These are phyloP conservation scores for Colletotrichum phormii DNA, from an alignment of 2,329 filamentous ascomycete species.

Conservation along the genomic window DNA sequence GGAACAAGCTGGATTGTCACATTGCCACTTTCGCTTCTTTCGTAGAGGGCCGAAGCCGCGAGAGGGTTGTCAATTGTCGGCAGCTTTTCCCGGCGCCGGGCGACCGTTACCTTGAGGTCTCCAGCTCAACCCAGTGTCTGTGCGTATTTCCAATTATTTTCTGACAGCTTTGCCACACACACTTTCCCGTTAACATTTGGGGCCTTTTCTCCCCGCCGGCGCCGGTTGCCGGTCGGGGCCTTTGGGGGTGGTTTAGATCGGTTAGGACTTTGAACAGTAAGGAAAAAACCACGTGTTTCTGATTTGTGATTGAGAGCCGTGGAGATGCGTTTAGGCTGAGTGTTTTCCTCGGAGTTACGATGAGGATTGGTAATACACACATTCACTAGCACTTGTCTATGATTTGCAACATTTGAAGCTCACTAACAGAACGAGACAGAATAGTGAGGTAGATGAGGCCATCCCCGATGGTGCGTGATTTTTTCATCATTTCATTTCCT, in stretches of 20 bases:
- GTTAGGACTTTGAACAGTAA: background rate
- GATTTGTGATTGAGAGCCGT: background rate
- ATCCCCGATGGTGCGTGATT: background rate
- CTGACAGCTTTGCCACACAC: background rate
- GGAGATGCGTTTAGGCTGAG: background rate
- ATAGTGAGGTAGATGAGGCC: background rate
- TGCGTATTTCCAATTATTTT: background rate
- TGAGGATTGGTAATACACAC: background rate
- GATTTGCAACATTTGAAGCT: background rate
- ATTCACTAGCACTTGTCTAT: background rate
- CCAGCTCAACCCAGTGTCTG: background rate
- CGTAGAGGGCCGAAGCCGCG: slow-evolving; percentile 13
- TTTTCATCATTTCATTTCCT: background rate
- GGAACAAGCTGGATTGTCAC: background rate
- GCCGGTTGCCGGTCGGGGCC: background rate
- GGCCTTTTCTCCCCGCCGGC: no score
- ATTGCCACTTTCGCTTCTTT: background rate
- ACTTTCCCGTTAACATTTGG: no score
- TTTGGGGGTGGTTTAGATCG: background rate
- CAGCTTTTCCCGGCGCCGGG: background rate
- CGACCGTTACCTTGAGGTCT: background rate
- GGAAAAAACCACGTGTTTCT: background rate
- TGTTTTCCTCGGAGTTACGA: background rate
- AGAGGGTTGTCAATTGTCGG: background rate
- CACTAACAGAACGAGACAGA: background rate